Evolutionary conservation across 176 grass and related monocot species (phyloP).

Genomic region (Echinochloa phyllopogon): DNA sequence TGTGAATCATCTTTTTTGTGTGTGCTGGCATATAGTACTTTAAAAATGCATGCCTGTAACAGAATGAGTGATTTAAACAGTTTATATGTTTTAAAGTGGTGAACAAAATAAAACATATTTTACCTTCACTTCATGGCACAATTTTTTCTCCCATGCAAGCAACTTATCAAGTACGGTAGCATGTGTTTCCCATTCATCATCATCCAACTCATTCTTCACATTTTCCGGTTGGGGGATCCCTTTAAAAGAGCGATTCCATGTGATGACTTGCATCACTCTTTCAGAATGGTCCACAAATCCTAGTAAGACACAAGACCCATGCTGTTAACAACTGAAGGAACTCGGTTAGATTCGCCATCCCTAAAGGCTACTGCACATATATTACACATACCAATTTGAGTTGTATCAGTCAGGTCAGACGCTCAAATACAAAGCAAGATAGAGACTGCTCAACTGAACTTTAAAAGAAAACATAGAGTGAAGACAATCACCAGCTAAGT

Average conservation of each 20-base stretch:
- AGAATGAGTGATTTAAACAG: not conserved
- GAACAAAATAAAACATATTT: conserved; percentile 18
- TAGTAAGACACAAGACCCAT: conserved; percentile 34
- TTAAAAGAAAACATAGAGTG: conserved; percentile 37
- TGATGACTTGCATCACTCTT: conserved; percentile 89
- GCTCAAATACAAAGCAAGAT: conserved; percentile 24
- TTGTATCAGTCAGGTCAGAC: not conserved
- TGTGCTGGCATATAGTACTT: not conserved
- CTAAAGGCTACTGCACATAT: not conserved
- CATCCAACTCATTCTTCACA: conserved; percentile 63
- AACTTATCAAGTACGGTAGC: conserved; percentile 87
- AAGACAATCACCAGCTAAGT: conserved; percentile 25
- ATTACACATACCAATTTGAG: not conserved
- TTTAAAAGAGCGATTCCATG: conserved; percentile 94
- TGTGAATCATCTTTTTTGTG: not conserved
- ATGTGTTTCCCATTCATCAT: conserved; percentile 81
- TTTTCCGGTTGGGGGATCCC: conserved; percentile 53
- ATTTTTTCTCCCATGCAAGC: conserved; percentile 94
- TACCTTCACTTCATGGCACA: conserved; percentile 95
- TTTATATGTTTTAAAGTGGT: conserved; percentile 8
- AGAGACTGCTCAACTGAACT: conserved; percentile 40
- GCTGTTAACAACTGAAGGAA: conserved; percentile 23
- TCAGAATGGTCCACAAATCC: conserved; percentile 93
- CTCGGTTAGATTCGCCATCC: not conserved
- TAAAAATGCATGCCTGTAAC: conserved; percentile 1